phyloP scores from a whole-genome alignment of 2,329 filamentous ascomycete species.

The Monilinia laxa region DNA sequence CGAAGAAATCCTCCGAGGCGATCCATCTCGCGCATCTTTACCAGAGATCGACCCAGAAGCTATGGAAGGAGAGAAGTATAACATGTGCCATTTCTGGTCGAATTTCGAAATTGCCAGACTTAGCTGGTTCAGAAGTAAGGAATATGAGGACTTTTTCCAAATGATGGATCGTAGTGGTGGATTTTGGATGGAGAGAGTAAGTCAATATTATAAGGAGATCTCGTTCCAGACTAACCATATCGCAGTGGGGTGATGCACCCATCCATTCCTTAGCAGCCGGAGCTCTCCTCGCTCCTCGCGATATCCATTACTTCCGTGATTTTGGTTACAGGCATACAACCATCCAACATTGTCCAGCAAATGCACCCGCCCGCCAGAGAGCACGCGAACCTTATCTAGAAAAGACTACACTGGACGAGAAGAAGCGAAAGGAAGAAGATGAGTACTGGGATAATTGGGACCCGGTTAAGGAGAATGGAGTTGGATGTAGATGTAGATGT shows the following conservation, averaged over 20 bases:
- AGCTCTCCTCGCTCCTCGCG: conserved; percentile 72
- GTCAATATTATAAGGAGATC: conserved; percentile 36
- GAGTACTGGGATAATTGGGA: conserved; percentile 94
- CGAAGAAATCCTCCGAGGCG: conserved; percentile 76
- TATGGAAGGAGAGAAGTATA: conserved; percentile 98
- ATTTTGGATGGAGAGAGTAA: conserved; percentile 98
- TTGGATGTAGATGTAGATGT: conserved; percentile 93
- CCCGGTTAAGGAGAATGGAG: conserved; percentile 86
- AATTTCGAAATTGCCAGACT: conserved; percentile 97
- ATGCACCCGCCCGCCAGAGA: conserved; percentile 85
- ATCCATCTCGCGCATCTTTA: conserved; percentile 68
- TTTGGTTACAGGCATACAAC: conserved; percentile 98
- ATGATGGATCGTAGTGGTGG: conserved; percentile 98
- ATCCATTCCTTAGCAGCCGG: conserved; percentile 97
- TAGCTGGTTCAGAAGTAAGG: conserved; percentile 94
- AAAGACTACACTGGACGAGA: conserved; percentile 75
- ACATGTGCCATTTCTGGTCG: conserved; percentile 99
- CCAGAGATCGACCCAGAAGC: conserved; percentile 83
- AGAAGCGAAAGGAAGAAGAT: conserved; percentile 85
- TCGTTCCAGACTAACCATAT: conserved; percentile 29
- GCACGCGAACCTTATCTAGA: conserved; percentile 79
- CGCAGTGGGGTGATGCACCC: conserved; percentile 93
- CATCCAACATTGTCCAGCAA: conserved; percentile 96
- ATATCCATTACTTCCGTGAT: conserved; percentile 99
- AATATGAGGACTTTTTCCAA: conserved; percentile 96